Conservation (phyloP, 2,329 filamentous ascomycete species). For the Graphiopsis chlorocephala region DNA sequence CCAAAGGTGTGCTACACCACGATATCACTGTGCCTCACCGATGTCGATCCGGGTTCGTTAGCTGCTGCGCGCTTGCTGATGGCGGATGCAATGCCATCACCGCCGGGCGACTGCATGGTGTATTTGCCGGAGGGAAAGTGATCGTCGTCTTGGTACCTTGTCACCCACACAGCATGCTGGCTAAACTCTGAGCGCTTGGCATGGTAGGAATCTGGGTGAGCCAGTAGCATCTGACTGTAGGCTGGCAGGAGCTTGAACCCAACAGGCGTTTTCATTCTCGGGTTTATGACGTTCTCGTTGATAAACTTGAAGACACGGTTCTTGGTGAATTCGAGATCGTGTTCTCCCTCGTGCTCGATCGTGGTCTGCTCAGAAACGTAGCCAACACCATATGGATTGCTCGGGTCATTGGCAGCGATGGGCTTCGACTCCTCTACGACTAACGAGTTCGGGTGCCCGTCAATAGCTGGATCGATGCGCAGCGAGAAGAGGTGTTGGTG, state of each 20-base stretch:
- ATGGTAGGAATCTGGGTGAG: slow-evolving; percentile 45
- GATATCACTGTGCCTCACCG: slow-evolving; percentile 45
- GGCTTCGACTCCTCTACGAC: slow-evolving; percentile 51
- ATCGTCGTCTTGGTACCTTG: slow-evolving; percentile 52
- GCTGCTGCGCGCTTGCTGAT: slow-evolving; percentile 43
- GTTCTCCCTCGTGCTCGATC: slow-evolving; percentile 23
- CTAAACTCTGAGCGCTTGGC: slow-evolving; percentile 48
- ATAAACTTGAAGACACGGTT: slow-evolving; percentile 57
- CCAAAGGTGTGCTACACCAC: slow-evolving; percentile 52
- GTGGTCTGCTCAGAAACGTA: slow-evolving; percentile 53
- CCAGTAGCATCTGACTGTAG: slow-evolving; percentile 51
- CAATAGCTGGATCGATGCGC: slow-evolving; percentile 64
- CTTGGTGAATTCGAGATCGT: slow-evolving; percentile 42
- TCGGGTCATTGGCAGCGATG: slow-evolving; percentile 48
- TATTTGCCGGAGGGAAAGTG: slow-evolving; percentile 49
- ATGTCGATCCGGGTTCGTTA: slow-evolving; percentile 45
- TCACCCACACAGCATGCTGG: slow-evolving; percentile 54
- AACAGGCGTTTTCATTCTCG: slow-evolving; percentile 46
- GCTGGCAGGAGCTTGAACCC: slow-evolving; percentile 50
- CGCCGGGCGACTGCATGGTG: slow-evolving; percentile 46
- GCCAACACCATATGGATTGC: slow-evolving; percentile 61
- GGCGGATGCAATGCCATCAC: slow-evolving; percentile 35
- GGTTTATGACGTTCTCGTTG: slow-evolving; percentile 48
- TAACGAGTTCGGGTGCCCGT: slow-evolving; percentile 54
- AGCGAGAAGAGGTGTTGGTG: slow-evolving; percentile 69